Evolutionary conservation across 768 basidiomycete species (phyloP).

Genomic region (Lentinula boryana): DNA sequence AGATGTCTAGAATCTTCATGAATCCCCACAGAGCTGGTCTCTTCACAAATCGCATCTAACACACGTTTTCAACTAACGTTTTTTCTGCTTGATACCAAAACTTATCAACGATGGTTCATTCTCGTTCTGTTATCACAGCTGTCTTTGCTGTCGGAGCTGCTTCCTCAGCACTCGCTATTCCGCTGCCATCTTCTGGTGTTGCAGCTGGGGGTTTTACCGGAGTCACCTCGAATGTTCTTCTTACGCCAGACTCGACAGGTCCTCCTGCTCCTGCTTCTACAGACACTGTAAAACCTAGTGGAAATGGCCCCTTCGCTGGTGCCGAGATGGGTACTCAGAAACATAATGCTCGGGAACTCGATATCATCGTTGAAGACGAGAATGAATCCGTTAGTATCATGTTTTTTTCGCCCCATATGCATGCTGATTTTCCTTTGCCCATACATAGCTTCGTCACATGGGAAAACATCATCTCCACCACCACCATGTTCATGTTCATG

Average conservation of each 20-base stretch:
- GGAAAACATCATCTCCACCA: not conserved
- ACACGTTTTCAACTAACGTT: not conserved
- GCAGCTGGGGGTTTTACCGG: not conserved
- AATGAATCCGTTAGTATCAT: not conserved
- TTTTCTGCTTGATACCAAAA: not conserved
- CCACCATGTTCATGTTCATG: not conserved
- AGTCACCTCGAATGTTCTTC: too few species aligned
- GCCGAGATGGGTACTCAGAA: not conserved
- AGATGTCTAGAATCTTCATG: not conserved
- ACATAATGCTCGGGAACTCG: not conserved
- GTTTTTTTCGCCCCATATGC: not conserved
- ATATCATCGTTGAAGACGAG: not conserved
- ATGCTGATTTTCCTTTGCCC: not conserved
- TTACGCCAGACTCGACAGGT: too few species aligned
- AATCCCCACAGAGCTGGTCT: not conserved
- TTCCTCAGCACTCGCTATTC: not conserved
- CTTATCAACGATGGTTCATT: not conserved
- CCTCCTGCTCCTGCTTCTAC: not conserved
- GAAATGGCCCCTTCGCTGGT: not conserved
- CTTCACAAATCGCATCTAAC: not conserved
- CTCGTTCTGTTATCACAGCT: not conserved
- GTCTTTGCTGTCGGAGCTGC: not conserved
- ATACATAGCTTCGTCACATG: not conserved
- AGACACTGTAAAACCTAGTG: not conserved
- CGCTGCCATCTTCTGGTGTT: not conserved